A percentile compares a stretch with the other conserved stretches of the same genome.
These are phyloP conservation scores for Hyaloscypha bicolor DNA, from an alignment of 495 filamentous ascomycete species.

Conservation along the genomic window DNA sequence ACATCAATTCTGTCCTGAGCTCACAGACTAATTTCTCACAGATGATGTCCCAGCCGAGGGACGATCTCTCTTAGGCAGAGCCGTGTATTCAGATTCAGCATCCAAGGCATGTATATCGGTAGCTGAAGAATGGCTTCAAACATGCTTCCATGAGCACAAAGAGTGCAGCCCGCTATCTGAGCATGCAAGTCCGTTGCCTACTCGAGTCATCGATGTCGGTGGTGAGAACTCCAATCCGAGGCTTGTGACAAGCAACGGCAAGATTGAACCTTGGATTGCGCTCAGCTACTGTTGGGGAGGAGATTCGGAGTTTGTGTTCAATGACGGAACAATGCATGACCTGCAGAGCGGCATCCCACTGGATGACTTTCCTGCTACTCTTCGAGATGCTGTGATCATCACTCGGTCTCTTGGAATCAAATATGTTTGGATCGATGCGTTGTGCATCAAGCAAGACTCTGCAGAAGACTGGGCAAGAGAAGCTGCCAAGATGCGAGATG, in stretches of 20 bases:
- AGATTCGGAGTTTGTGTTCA: slow-evolving; percentile 28
- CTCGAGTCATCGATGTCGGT: slow-evolving; percentile 31
- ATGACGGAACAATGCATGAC: slow-evolving; percentile 20
- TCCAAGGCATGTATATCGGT: slow-evolving; percentile 26
- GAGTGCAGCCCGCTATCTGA: slow-evolving; percentile 22
- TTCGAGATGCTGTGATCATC: slow-evolving; percentile 35
- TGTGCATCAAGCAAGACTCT: slow-evolving; percentile 38
- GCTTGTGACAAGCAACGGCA: slow-evolving; percentile 26
- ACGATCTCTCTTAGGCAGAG: slow-evolving; percentile 22
- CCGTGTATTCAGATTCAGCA: slow-evolving; percentile 30
- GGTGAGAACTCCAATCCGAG: slow-evolving; percentile 23
- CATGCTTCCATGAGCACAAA: slow-evolving; percentile 29
- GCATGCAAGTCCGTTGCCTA: slow-evolving; percentile 24
- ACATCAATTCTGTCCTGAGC: slow-evolving; percentile 4
- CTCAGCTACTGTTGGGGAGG: slow-evolving; percentile 36
- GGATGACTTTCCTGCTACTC: slow-evolving; percentile 30
- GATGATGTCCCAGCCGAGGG: slow-evolving; percentile 27
- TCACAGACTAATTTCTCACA: slow-evolving; percentile 18
- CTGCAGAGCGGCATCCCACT: slow-evolving; percentile 27
- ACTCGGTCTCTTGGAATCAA: slow-evolving; percentile 32
- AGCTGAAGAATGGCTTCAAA: slow-evolving; percentile 20
- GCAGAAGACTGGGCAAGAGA: slow-evolving; percentile 35
- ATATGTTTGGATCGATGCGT: slow-evolving; percentile 44
- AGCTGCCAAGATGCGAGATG: slow-evolving; percentile 34
- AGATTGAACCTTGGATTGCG: slow-evolving; percentile 26